Evolutionary conservation across 345 rosid species (phyloP).

Genomic region (Odontarrhena argentea): DNA sequence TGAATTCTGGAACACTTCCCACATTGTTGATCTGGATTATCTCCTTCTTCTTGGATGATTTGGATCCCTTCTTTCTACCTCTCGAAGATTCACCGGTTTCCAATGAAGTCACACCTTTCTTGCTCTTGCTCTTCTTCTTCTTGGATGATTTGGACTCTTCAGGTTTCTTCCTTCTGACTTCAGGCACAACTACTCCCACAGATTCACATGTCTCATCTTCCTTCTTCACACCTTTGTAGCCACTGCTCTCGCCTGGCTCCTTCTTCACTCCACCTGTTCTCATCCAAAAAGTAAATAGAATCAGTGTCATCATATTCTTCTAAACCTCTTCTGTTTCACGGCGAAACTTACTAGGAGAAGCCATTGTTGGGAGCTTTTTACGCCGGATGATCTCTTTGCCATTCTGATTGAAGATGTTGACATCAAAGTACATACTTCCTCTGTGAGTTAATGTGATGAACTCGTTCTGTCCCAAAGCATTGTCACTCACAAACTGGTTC

Average conservation of each 20-base stretch:
- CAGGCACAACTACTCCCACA: background rate
- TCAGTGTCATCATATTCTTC: background rate
- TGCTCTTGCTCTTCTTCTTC: background rate
- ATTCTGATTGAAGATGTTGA: slow-evolving; percentile 22
- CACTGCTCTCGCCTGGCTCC: slow-evolving; percentile 1
- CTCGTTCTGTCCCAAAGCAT: slow-evolving; percentile 33
- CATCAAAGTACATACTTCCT: slow-evolving; percentile 23
- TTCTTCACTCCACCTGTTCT: slow-evolving; percentile 31
- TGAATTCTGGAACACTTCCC: slow-evolving; percentile 10
- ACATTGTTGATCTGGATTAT: no score
- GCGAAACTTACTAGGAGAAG: slow-evolving; percentile 1
- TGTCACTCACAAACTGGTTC: slow-evolving; percentile 38
- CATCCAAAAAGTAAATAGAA: slow-evolving; percentile 13
- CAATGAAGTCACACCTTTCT: no score
- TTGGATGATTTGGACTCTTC: background rate
- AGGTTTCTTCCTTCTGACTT: background rate
- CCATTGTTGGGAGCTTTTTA: background rate
- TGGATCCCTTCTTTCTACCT: no score
- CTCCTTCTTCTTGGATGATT: background rate
- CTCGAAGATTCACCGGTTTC: no score
- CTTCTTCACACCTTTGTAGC: slow-evolving; percentile 26
- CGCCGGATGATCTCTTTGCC: slow-evolving; percentile 19
- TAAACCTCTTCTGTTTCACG: background rate
- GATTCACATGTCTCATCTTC: slow-evolving; percentile 29
- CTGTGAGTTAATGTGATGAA: slow-evolving; percentile 30